A percentile compares a stretch with the other conserved stretches of the same genome.
Evolutionary conservation across 371 early-diverging fungal species (phyloP).

Genomic region (Conidiobolus incongruus): DNA sequence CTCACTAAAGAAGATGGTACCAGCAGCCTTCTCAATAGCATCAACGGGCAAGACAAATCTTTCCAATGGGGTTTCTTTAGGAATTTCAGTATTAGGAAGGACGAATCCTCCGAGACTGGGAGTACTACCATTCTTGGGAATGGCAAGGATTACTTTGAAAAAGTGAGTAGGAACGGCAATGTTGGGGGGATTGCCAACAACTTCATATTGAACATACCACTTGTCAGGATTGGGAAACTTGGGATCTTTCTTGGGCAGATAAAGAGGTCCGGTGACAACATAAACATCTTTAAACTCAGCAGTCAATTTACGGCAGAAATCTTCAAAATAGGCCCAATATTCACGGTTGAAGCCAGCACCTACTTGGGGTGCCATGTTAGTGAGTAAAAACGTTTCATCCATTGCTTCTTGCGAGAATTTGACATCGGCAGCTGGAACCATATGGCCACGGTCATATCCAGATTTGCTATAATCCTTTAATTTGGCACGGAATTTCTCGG

Average conservation of each 20-base stretch:
- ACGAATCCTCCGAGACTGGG: constrained; percentile 50
- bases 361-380: too few species aligned
- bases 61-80: constrained; percentile 33
- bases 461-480: constrained; percentile 42
- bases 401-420: constrained; percentile 34
- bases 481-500: constrained; percentile 36
- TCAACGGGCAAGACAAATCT: constrained; percentile 53
- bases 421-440: constrained; percentile 63
- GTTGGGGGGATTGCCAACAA: too few species aligned
- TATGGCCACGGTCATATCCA: constrained; percentile 63
- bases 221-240: constrained; percentile 56
- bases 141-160: too few species aligned
- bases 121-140: constrained; percentile 10
- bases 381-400: too few species aligned
- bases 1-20: constrained; percentile 49
- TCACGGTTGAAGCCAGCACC: too few species aligned
- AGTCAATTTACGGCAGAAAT: too few species aligned
- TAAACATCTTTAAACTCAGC: constrained; percentile 54
- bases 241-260: constrained; percentile 36
- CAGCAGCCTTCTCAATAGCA: constrained; percentile 50
- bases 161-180: too few species aligned
- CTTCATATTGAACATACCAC: too few species aligned
- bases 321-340: too few species aligned
- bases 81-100: constrained; percentile 58
- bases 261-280: constrained; percentile 58